phyloP scores from a whole-genome alignment of 257 asterid genomes.

The Forsythia suspensa region DNA sequence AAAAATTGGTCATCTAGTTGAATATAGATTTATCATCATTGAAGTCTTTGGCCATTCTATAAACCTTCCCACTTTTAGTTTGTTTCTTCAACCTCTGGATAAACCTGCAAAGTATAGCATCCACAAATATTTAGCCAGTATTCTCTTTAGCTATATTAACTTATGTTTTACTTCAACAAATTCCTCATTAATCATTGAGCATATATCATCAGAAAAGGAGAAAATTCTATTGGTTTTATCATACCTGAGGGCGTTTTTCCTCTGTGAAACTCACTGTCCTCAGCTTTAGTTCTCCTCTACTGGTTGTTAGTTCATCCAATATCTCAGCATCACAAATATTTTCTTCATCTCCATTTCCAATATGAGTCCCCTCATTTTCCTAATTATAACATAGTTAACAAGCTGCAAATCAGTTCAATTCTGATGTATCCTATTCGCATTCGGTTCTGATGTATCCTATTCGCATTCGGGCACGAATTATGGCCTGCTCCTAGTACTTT shows the following conservation, averaged over 20 bases:
- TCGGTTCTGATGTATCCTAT: too few species aligned
- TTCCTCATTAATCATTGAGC: neutral
- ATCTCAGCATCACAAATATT: slow-evolving; percentile 48
- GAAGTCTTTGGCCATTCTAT: too few species aligned
- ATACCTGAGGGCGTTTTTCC: slow-evolving; percentile 42
- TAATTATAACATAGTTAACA: neutral
- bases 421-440: too few species aligned
- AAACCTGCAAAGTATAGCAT: slow-evolving; percentile 22
- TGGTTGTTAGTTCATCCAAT: slow-evolving; percentile 58
- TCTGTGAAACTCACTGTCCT: slow-evolving; percentile 44
- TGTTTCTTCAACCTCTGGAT: slow-evolving; percentile 29
- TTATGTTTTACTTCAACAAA: neutral
- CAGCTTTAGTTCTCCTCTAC: slow-evolving; percentile 56
- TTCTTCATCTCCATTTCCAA: slow-evolving; percentile 21
- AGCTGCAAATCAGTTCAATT: neutral
- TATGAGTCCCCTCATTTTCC: slow-evolving; percentile 30
- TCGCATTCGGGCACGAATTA: too few species aligned
- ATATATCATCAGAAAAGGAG: neutral
- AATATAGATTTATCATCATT: too few species aligned
- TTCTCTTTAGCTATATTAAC: too few species aligned
- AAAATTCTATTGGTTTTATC: neutral
- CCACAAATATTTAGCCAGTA: neutral
- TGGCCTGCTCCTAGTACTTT: too few species aligned
- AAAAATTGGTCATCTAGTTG: too few species aligned
- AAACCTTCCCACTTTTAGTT: slow-evolving; percentile 10